These are phyloP conservation scores for Naganishia antarctica DNA, from an alignment of 768 basidiomycete genomes.

Conservation along the genomic window DNA sequence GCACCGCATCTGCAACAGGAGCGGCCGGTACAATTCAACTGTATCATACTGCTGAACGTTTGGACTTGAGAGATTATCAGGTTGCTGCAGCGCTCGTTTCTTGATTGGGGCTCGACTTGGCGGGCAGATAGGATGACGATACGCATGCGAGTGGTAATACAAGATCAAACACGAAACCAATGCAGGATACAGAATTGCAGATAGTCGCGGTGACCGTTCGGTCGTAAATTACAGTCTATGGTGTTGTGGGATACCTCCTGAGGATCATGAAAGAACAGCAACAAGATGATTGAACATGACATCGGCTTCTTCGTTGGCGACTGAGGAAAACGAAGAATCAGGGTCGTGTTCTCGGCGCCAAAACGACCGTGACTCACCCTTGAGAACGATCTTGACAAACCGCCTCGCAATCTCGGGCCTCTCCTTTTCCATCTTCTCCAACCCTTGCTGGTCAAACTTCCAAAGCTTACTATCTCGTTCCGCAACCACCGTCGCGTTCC, in stretches of 20 bases:
- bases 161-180: not conserved
- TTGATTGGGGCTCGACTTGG: no score
- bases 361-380: conserved; percentile 37
- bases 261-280: conserved; percentile 36
- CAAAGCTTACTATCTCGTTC: conserved; percentile 75
- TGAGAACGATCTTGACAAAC: conserved; percentile 48
- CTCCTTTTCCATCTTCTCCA: conserved; percentile 64
- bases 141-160: not conserved
- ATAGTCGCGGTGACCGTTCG: not conserved
- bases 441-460: conserved; percentile 62
- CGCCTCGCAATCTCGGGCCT: conserved; percentile 53
- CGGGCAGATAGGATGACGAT: no score
- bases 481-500: conserved; percentile 80
- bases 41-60: no score
- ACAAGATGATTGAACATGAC: conserved; percentile 41
- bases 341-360: not conserved
- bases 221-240: not conserved
- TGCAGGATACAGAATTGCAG: not conserved
- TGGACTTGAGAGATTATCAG: no score
- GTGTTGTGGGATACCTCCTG: not conserved
- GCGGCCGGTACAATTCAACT: no score
- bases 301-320: conserved; percentile 44
- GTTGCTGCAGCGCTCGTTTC: no score
- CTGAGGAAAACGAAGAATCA: conserved; percentile 27
- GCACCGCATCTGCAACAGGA: no score